Base-by-base conservation (phyloP, 129 eudicot genomes). In the Artemisia argyi region DNA sequence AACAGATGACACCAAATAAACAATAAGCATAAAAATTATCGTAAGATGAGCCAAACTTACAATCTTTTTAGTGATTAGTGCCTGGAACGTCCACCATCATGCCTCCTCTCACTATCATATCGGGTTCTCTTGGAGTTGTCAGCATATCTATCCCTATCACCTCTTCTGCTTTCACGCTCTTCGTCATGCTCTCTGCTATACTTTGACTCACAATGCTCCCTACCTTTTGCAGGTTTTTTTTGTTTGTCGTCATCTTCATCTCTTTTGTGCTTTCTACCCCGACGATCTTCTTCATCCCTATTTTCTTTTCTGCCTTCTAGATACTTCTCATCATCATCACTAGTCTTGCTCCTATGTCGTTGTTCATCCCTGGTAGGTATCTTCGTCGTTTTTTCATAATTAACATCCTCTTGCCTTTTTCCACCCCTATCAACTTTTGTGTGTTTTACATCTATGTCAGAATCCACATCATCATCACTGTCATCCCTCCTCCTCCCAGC, bases 61-160 rank as follows among this genome's bases (percentile, higher is more conserved):
- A 61, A 26, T 62, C 19, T 3, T 48, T 16, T 42, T 15, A 68
- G 80, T 20, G 59, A 39, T 80, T 76, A 79, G 53, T 52, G 89
- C 69, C 89, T 81, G 3, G 85, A 52, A 20, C 85, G 79, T 51
- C 83, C 76, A 26, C 54, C 80, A 35, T 75, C 88, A 75, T 83
- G 76, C 75, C 80, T 73, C 74, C 72, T 82, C 51, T 79, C 88
- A 54, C 66, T 66, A 14, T 84, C 97, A 77, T 82, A 75, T 59
- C 86, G 80, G 68, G 74, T 78, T 81, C 91, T 87, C 91, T 87
- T 87, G 2, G 79, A 71, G 28, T 60, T 35, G 14, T 60, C 65
- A 11, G 14, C 65, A 19, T 80, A 47, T 65, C 84, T 73, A 16
- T 79, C 96, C 57, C 81, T 77, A 63, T 86, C 89, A 63, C 76